phyloP scores from a whole-genome alignment of 2,329 filamentous ascomycete species.

The Colletotrichum simmondsii region DNA sequence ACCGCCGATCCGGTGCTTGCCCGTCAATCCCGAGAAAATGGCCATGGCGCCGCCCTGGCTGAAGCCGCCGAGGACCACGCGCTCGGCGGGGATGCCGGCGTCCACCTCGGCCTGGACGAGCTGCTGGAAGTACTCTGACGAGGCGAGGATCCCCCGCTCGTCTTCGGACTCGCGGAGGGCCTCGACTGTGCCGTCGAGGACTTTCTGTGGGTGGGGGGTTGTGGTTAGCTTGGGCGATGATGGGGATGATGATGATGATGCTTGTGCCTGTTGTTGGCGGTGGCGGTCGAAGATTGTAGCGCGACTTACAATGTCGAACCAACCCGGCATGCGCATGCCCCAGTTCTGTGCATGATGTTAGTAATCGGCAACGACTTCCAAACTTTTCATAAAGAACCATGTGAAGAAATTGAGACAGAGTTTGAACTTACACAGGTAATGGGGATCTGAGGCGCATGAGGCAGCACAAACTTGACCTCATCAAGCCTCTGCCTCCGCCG shows the following conservation, averaged over 20 bases:
- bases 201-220: slow-evolving; percentile 21
- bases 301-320: slow-evolving; percentile 79
- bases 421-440: slow-evolving; percentile 76
- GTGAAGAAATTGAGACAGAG: not conserved
- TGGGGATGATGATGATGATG: not conserved
- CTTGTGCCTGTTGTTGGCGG: not conserved
- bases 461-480: slow-evolving; percentile 94
- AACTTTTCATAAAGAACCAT: no score
- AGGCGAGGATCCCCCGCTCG: slow-evolving; percentile 78
- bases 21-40: slow-evolving; percentile 82
- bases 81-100: slow-evolving; percentile 81
- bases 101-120: slow-evolving; percentile 85
- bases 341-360: slow-evolving; percentile 65
- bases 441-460: slow-evolving; percentile 87
- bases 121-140: slow-evolving; percentile 79
- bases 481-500: slow-evolving; percentile 81
- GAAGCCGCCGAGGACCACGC: slow-evolving; percentile 89
- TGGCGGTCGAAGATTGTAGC: slow-evolving; percentile 5
- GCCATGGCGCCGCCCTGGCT: slow-evolving; percentile 90
- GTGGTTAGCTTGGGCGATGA: slow-evolving; percentile 1
- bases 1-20: slow-evolving; percentile 80
- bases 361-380: not conserved
- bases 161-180: slow-evolving; percentile 62
- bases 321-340: slow-evolving; percentile 85
- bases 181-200: slow-evolving; percentile 46